Base-by-base conservation (phyloP, 805 yeast species). In the Yamadazyma philogaea region DNA sequence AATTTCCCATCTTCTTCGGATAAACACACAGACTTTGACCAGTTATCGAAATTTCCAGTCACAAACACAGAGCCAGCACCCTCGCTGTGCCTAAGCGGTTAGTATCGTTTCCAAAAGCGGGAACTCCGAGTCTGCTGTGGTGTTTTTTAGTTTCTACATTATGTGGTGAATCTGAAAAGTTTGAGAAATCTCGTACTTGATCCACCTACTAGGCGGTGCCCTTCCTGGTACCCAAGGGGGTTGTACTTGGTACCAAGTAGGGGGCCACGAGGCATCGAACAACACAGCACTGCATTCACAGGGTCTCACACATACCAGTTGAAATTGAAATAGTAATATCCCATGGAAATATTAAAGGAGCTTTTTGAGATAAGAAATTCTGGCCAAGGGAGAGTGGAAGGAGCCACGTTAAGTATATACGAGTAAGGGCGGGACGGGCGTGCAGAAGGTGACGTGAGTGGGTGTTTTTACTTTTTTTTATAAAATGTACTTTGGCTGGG, bases 31-130 rank as follows among this genome's bases (percentile, higher is more conserved):
- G 55, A 43, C 41, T 54, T 52, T 10, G 61, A 43, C 75, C 75
- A 70, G 42, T 61, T 50, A 47, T 69, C 73, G 49, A 70, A 70
- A 48, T 53, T 60, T 5, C 75, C 75, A 1, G 74, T 68, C 17
- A 69, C 62, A 21, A 59, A 60, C 19, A 69, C 44, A 14, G 39
- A 19, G 3, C 12, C 24, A 10, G 20, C n/a, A 7, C 24, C 39
- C 6, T 19, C 24, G 16, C 21, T 12, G 7, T 39, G 40, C 44
- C 44, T 41, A 22, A 7, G 11, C 3, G 8, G 37, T 39, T 33
- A 33, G 37, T 39, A 39, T 12, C 21, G 34, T 11, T 21, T 16
- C 17, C 6, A 3, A 4, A 14, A 30, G 33, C 33, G n/a, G 31
- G 8, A 8, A 4, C 10, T 24, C 12, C 28, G 4, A 11, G 26